These are phyloP conservation scores for Barnettozyma sp. DNA, from an alignment of 805 yeast genomes.

Conservation along the genomic window DNA sequence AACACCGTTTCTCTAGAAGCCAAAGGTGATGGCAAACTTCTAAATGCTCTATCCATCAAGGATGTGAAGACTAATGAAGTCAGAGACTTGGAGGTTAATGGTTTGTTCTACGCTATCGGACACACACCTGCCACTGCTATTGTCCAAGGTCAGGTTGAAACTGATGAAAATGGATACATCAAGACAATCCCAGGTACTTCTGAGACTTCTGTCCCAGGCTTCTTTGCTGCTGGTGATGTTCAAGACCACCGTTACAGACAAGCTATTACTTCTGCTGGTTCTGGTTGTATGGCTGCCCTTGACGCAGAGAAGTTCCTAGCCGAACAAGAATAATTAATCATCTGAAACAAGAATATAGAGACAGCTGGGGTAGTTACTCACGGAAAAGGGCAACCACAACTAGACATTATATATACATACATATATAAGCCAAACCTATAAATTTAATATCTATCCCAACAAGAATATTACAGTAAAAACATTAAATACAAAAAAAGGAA, in stretches of 20 bases:
- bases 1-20: conserved; percentile 83
- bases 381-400: too few species aligned
- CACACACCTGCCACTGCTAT: conserved; percentile 92
- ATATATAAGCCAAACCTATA: too few species aligned
- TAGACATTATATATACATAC: too few species aligned
- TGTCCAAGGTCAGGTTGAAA: conserved; percentile 63
- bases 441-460: too few species aligned
- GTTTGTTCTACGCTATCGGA: conserved; percentile 96
- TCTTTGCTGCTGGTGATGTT: conserved; percentile 98
- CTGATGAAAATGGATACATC: conserved; percentile 85
- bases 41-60: conserved; percentile 56
- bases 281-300: conserved; percentile 99
- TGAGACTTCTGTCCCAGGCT: conserved; percentile 78
- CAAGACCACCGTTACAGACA: conserved; percentile 97
- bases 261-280: conserved; percentile 99
- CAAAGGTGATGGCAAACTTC: conserved; percentile 86
- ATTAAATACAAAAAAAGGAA: too few species aligned
- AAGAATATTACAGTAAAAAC: too few species aligned
- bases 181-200: conserved; percentile 87
- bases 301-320: conserved; percentile 84
- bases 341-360: neutral
- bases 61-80: conserved; percentile 67
- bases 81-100: conserved; percentile 69
- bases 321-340: conserved; percentile 34
- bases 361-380: too few species aligned